Evolutionary conservation across 2,329 filamentous ascomycete species (phyloP).

Genomic region (Fusarium chaquense): DNA sequence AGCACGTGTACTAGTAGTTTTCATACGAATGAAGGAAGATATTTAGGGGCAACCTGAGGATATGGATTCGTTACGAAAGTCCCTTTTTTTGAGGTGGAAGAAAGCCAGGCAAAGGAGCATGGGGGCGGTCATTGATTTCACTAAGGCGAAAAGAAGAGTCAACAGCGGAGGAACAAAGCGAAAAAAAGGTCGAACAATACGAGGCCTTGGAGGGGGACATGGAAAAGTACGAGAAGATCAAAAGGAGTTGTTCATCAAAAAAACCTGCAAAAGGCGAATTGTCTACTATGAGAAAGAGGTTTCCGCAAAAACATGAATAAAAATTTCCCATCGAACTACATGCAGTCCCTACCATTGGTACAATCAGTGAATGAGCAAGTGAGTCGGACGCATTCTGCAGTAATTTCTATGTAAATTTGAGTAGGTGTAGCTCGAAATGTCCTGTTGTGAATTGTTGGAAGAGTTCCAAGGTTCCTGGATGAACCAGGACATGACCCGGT

Average conservation of each 20-base stretch:
- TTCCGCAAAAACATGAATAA: constrained; percentile 48
- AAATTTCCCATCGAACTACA: constrained; percentile 28
- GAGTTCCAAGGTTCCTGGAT: constrained; percentile 35
- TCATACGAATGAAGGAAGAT: constrained; percentile 35
- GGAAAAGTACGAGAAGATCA: constrained; percentile 39
- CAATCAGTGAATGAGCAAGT: neutral
- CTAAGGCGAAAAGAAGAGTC: constrained; percentile 40
- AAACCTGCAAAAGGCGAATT: constrained; percentile 47
- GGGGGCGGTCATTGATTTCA: constrained; percentile 30
- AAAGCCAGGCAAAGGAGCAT: constrained; percentile 1
- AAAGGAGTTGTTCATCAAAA: constrained; percentile 38
- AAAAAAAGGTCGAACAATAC: constrained; percentile 11
- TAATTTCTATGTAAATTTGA: constrained; percentile 5
- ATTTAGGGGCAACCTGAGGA: constrained; percentile 46
- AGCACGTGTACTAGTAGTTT: constrained; percentile 48
- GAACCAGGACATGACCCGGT: constrained; percentile 31
- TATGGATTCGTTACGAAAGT: constrained; percentile 31
- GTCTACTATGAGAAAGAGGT: constrained; percentile 37
- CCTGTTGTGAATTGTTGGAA: constrained; percentile 26
- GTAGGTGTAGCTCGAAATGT: constrained; percentile 14
- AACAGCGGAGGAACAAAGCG: constrained; percentile 32
- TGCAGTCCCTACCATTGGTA: neutral
- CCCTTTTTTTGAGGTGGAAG: constrained; percentile 1
- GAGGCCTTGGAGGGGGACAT: neutral
- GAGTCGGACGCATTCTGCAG: constrained; percentile 13